Base-by-base conservation (phyloP, 1,284 basidiomycete genomes). In the Golubevia pallescens region DNA sequence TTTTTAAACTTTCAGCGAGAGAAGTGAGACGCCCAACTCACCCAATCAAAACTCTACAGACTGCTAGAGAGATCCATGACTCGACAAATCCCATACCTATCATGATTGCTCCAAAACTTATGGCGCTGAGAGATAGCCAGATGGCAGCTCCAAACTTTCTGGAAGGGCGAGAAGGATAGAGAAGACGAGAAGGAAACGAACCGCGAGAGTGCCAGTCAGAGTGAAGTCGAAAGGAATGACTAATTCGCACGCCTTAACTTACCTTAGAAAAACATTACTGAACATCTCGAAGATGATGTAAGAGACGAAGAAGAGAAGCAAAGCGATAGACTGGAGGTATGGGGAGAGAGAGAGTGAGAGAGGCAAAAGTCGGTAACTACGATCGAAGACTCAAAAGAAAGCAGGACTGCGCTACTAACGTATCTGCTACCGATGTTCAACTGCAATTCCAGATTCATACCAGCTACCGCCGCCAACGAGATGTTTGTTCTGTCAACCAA, bases 11-110 rank as follows among this genome's bases (percentile, higher is more conserved):
- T 60, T 28, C 60, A 69, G 77, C 67, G 86, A 86, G 32, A 87
- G 75, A 2, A 80, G 61, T n/a, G n/a, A n/a, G n/a, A n/a, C n/a
- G n/a, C n/a, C n/a, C n/a, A n/a, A n/a, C n/a, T n/a, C n/a, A n/a
- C n/a, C 87, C 88, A 51, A 88, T 75, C 1, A 88, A 68, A 5
- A 85, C 80, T 52, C 87, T 84, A 51, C 85, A 83, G 54, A 78
- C 86, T 6, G 84, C 81, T 19, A 88, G 78, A 48, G 77, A 62
- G 16, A 72, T 38, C 86, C 86, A 87, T 13, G 67, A 73, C 59
- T 73, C 78, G 14, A 78, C 71, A 61, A 84, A 85, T 2, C 74
- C 85, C 80, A 86, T 84, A 19, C 80, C 80, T n/a, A 87, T 61
- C 84, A 87, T 86, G 62, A 86, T 74, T 3, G 85, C 64, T 32